Evolutionary conservation across 108 stramenopile species (phyloP).

Genomic region (Pseudonitzschia multiseries): DNA sequence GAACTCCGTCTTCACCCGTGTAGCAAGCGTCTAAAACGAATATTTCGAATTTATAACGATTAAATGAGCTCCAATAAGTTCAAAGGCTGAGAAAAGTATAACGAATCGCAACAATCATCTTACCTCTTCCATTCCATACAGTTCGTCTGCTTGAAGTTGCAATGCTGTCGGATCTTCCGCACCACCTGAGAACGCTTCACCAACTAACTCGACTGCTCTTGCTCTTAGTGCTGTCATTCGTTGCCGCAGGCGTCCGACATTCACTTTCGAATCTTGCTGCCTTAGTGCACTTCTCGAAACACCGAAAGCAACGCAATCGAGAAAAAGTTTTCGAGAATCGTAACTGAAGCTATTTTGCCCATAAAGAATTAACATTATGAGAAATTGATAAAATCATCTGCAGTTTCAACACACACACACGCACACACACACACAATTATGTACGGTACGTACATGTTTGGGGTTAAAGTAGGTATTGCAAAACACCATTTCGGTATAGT

Average conservation of each 20-base stretch:
- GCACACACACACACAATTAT: background rate
- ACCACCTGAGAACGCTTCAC: conserved; percentile 58
- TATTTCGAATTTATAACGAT: background rate
- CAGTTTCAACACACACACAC: background rate
- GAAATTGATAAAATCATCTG: background rate
- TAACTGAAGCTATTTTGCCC: conserved; percentile 34
- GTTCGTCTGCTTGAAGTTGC: conserved; percentile 57
- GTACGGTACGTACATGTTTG: conserved; percentile 25
- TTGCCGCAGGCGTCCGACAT: conserved; percentile 39
- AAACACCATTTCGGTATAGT: conserved; percentile 47
- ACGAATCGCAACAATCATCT: background rate
- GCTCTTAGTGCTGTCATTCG: conserved; percentile 50
- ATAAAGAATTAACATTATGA: background rate
- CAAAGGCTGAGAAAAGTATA: background rate
- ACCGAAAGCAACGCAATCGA: conserved; percentile 51
- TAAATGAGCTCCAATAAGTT: background rate
- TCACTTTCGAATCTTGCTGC: conserved; percentile 53
- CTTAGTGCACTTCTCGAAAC: conserved; percentile 42
- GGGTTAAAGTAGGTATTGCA: conserved; percentile 38
- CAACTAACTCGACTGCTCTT: conserved; percentile 52
- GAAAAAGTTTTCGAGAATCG: conserved; percentile 33
- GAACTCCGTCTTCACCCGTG: conserved; percentile 42
- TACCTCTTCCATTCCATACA: conserved; percentile 59
- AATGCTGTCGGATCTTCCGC: conserved; percentile 59
- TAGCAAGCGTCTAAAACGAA: conserved; percentile 29